A percentile compares a stretch with the other conserved stretches of the same genome.
phyloP scores from a whole-genome alignment of 208 protist species.

The Phytomonas sp. region DNA sequence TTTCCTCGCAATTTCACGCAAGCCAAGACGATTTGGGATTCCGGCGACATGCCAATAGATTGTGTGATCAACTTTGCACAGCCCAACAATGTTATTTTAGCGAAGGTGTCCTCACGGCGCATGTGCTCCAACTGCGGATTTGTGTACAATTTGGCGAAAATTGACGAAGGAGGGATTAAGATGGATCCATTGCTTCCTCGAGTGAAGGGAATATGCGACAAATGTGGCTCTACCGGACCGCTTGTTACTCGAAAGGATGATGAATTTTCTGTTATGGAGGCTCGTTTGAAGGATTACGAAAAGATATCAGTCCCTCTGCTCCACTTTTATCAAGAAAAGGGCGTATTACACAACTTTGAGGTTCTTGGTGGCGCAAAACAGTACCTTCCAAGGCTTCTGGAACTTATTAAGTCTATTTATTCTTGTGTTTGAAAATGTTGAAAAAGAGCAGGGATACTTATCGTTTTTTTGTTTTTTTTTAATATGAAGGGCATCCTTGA shows the following conservation, averaged over 20 bases:
- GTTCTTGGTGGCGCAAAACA: constrained; percentile 58
- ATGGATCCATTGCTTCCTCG: constrained; percentile 77
- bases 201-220: constrained; percentile 69
- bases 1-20: constrained; percentile 88
- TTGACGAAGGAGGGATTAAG: constrained; percentile 59
- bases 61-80: constrained; percentile 77
- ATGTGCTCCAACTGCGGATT: constrained; percentile 64
- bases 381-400: constrained; percentile 63
- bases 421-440: not conserved
- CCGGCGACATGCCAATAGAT: constrained; percentile 42
- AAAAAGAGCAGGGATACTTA: not conserved
- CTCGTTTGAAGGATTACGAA: constrained; percentile 55
- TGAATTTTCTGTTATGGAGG: constrained; percentile 38
- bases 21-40: constrained; percentile 46
- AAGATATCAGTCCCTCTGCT: constrained; percentile 44
- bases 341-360: constrained; percentile 49
- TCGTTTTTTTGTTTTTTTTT: not conserved
- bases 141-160: constrained; percentile 64
- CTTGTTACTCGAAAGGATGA: constrained; percentile 66
- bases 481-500: too few relatives aligned
- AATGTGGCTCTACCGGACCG: constrained; percentile 50
- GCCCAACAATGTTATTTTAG: constrained; percentile 57
- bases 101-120: constrained; percentile 60
- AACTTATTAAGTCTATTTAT: constrained; percentile 31
- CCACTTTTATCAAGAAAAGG: constrained; percentile 50